A percentile compares a stretch with the other conserved stretches of the same genome.
These are phyloP conservation scores for Penicillium cataractarum DNA, from an alignment of 495 filamentous ascomycete species.

Conservation along the genomic window DNA sequence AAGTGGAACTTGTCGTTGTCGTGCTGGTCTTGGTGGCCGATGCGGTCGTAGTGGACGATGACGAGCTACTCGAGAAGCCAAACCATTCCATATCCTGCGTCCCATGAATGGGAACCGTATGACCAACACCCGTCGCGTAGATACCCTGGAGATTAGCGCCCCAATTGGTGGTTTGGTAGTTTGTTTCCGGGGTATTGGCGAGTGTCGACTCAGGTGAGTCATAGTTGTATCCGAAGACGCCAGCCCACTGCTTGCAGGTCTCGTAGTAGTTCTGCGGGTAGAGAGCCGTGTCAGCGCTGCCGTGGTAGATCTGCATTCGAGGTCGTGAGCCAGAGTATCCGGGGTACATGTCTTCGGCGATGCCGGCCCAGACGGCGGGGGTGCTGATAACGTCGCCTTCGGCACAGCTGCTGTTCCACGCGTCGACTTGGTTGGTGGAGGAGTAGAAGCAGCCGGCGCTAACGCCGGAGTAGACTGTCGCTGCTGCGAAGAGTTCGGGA, in stretches of 20 bases:
- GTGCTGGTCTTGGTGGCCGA: neutral
- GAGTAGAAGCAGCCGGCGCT: conserved; percentile 6
- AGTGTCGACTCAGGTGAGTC: neutral
- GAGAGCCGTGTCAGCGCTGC: neutral
- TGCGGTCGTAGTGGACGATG: neutral
- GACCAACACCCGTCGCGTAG: neutral
- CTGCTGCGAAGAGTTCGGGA: neutral
- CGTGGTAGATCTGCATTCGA: conserved; percentile 6
- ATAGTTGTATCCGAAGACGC: conserved; percentile 6
- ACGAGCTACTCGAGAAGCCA: conserved; percentile 2
- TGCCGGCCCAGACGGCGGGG: neutral
- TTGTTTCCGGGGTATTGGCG: neutral
- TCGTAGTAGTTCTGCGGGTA: conserved; percentile 3
- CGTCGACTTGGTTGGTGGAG: conserved; percentile 4
- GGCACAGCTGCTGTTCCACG: conserved; percentile 5
- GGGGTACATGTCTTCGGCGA: conserved; percentile 1
- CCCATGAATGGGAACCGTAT: conserved; percentile 2
- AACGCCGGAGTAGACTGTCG: conserved; percentile 1
- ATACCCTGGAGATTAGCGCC: conserved; percentile 3
- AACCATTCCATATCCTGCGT: conserved; percentile 4
- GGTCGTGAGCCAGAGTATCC: conserved; percentile 5
- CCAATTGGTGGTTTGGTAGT: conserved; percentile 1
- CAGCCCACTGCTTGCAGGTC: conserved; percentile 7
- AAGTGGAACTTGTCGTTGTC: neutral
- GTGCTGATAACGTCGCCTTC: neutral